Conservation (phyloP, 495 filamentous ascomycete genomes). For the Podospora pseudopauciseta region DNA sequence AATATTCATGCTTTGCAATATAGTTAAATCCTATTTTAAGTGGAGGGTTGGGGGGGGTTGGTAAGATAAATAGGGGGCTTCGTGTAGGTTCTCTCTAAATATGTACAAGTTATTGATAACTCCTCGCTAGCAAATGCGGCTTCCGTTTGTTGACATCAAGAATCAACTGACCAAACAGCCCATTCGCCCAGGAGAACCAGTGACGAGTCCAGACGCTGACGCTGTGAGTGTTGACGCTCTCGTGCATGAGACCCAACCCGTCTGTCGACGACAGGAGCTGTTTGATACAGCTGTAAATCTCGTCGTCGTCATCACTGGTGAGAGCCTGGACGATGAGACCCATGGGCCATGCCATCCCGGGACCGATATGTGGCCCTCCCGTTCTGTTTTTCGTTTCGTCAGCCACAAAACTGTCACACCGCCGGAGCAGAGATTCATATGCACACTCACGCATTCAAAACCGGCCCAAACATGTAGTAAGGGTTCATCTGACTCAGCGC, state of each 20-base stretch:
- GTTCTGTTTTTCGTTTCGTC: slow-evolving; percentile 23
- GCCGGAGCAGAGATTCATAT: no score
- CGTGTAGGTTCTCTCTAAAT: no score
- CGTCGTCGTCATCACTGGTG: slow-evolving; percentile 42
- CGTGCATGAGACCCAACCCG: slow-evolving; percentile 57
- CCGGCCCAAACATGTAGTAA: slow-evolving; percentile 55
- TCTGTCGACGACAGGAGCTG: slow-evolving; percentile 51
- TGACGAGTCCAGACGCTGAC: slow-evolving; percentile 54
- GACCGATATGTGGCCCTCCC: slow-evolving; percentile 56
- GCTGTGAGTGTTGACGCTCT: slow-evolving; percentile 56
- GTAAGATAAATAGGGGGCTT: no score
- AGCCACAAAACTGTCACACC: background rate
- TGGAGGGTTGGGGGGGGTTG: no score
- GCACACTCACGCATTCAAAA: slow-evolving; percentile 38
- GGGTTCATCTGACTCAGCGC: slow-evolving; percentile 51
- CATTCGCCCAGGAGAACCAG: slow-evolving; percentile 71
- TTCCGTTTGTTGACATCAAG: slow-evolving; percentile 51
- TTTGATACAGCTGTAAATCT: slow-evolving; percentile 47
- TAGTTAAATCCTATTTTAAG: no score
- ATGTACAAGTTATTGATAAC: slow-evolving; percentile 31
- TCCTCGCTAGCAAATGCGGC: slow-evolving; percentile 35
- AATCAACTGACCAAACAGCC: slow-evolving; percentile 64
- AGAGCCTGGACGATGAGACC: slow-evolving; percentile 47
- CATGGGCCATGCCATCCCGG: slow-evolving; percentile 59
- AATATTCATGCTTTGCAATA: no score